Base-by-base conservation (phyloP, 2,329 filamentous ascomycete genomes). In the Huntiella savannae region DNA sequence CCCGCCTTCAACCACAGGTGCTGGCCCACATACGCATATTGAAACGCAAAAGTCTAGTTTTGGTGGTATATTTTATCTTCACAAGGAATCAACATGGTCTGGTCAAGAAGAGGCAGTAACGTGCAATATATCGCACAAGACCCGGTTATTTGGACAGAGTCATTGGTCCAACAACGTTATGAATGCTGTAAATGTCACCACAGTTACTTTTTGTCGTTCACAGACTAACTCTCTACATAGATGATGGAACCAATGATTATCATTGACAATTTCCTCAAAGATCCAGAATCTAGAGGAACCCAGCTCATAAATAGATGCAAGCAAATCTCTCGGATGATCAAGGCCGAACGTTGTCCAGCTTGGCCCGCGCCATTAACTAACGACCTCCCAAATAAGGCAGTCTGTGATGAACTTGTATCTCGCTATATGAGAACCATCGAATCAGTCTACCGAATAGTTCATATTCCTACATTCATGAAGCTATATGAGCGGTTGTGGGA, bases 71-170 rank as follows among this genome's bases (percentile, higher is more conserved):
- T 64, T 70, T 40, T 59, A 68, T 46, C 49, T 68, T 19, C 60
- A 65, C 10, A 56, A 56, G 43, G 63, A 69, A 22, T 57, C 52
- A 17, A 53, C 55, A 4, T 41, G 56, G 1, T 53, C 56, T 3
- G 58, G 60, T 6, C 54, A 62, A 17, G 39, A 52, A 0, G 54
- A 58, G 2, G 53, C 54, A 0, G 59, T 66, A 0, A 58, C 57
- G 1, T 64, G 64, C 5, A 63, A 63, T n/a, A 57, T 71, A 6
- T 61, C 64, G 15, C 69, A 73, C 50, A 78, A 77, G 53, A 68
- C 66, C 0, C 63, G 72, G 0, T 54, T 75, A 1, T 71, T 75
- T 53, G 73, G 73, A 1, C 67, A 67, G 53, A 73, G 69, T 28
- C 70, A 75, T 53, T 75, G 70, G 66, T 63, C 73, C n/a, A 71